Percentiles rank a stretch among this genome's conserved stretches.
Evolutionary conservation across 2,329 filamentous ascomycete genomes (phyloP).

Genomic region (Botrytis squamosa): DNA sequence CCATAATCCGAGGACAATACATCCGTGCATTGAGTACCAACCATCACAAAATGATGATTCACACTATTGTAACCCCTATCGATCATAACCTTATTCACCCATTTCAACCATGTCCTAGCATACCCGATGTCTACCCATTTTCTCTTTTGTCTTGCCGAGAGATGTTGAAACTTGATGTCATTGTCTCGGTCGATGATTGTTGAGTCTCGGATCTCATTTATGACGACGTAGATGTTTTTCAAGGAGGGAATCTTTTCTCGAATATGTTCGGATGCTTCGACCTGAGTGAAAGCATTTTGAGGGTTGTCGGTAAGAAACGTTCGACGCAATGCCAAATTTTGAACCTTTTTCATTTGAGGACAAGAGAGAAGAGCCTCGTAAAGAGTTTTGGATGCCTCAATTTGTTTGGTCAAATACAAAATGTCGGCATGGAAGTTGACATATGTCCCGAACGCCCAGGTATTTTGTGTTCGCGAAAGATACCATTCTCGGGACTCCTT

Average conservation of each 20-base stretch:
- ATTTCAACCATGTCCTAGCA: slow-evolving; percentile 6
- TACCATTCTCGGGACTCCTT: slow-evolving; percentile 12
- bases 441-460: slow-evolving; percentile 12
- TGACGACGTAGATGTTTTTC: slow-evolving; percentile 13
- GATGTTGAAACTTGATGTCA: background rate
- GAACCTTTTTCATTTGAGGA: background rate
- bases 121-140: slow-evolving; percentile 15
- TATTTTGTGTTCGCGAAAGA: slow-evolving; percentile 9
- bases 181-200: background rate
- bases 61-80: background rate
- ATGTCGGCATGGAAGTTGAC: slow-evolving; percentile 27
- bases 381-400: background rate
- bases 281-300: background rate
- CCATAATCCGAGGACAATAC: background rate
- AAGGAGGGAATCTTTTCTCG: background rate
- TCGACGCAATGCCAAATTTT: slow-evolving; percentile 11
- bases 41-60: slow-evolving; percentile 10
- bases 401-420: slow-evolving; percentile 8
- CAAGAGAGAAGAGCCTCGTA: slow-evolving; percentile 7
- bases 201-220: slow-evolving; percentile 5
- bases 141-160: slow-evolving; percentile 11
- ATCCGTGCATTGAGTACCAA: slow-evolving; percentile 3
- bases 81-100: slow-evolving; percentile 3
- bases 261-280: background rate
- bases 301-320: slow-evolving; percentile 11